These are phyloP conservation scores for Austroboletus novae-zelandiae DNA, from an alignment of 1,284 basidiomycete species.

Conservation along the genomic window DNA sequence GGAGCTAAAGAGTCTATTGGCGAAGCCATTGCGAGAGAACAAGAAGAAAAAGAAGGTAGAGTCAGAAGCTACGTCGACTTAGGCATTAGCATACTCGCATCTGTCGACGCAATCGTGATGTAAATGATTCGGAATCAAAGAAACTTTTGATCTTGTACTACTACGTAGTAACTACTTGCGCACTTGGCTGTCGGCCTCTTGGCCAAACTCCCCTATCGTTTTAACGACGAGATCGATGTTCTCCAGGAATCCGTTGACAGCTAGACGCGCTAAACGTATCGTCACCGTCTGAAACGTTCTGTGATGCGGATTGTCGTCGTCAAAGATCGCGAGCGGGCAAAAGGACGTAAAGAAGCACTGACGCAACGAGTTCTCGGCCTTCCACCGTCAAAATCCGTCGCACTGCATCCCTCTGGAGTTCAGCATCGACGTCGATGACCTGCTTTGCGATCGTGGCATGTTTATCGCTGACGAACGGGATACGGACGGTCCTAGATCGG, in stretches of 20 bases:
- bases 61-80: constrained; percentile 30
- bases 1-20: constrained; percentile 76
- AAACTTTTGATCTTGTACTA: neutral
- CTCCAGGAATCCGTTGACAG: constrained; percentile 82
- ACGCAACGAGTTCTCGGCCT: constrained; percentile 71
- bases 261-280: constrained; percentile 77
- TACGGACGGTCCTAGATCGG: constrained; percentile 59
- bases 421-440: constrained; percentile 81
- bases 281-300: constrained; percentile 76
- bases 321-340: neutral
- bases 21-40: constrained; percentile 79
- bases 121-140: constrained; percentile 10
- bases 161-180: no score
- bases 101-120: constrained; percentile 16
- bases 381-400: constrained; percentile 67
- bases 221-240: constrained; percentile 82
- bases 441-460: constrained; percentile 80
- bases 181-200: constrained; percentile 27
- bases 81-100: constrained; percentile 26
- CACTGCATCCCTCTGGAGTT: constrained; percentile 78
- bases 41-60: constrained; percentile 87
- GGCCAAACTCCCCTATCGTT: constrained; percentile 77
- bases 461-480: constrained; percentile 71
- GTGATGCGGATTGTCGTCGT: constrained; percentile 8
- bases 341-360: constrained; percentile 22